phyloP scores from a whole-genome alignment of 768 basidiomycete species.

The Agrocybe pediades region DNA sequence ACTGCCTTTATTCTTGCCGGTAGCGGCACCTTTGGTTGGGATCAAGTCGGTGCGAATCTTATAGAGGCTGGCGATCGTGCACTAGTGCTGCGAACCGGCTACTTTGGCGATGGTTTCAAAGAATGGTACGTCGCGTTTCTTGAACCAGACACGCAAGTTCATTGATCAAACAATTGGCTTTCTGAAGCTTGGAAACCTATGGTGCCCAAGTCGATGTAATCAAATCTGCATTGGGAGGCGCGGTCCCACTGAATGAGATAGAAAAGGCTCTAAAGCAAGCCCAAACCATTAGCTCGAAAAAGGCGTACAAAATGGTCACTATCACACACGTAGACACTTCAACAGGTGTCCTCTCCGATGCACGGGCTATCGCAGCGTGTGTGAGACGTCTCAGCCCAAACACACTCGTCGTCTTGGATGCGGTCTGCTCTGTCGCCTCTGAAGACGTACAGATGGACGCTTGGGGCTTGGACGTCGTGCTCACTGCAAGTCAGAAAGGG shows the following conservation, averaged over 20 bases:
- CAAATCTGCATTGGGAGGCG: conserved; percentile 67
- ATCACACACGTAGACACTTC: conserved; percentile 93
- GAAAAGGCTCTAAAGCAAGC: conserved; percentile 51
- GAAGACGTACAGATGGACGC: conserved; percentile 89
- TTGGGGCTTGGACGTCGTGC: conserved; percentile 84
- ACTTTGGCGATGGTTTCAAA: conserved; percentile 85
- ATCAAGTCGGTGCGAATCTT: conserved; percentile 86
- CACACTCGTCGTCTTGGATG: conserved; percentile 82
- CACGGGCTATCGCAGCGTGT: conserved; percentile 64
- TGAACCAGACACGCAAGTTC: background rate
- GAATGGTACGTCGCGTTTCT: conserved; percentile 58
- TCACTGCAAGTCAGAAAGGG: conserved; percentile 84
- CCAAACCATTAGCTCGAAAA: conserved; percentile 33
- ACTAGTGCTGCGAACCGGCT: conserved; percentile 84
- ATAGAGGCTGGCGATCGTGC: conserved; percentile 70
- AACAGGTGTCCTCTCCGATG: conserved; percentile 81
- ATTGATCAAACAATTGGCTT: no score
- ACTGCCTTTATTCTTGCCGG: conserved; percentile 81
- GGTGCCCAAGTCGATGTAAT: conserved; percentile 79
- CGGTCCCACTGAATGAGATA: conserved; percentile 54
- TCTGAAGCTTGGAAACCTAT: conserved; percentile 67
- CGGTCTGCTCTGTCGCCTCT: conserved; percentile 89
- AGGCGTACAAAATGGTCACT: conserved; percentile 80
- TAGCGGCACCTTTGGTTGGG: conserved; percentile 91
- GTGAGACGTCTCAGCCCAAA: conserved; percentile 76